phyloP scores from a whole-genome alignment of 2,329 filamentous ascomycete genomes.

The Arthroderma sp. region DNA sequence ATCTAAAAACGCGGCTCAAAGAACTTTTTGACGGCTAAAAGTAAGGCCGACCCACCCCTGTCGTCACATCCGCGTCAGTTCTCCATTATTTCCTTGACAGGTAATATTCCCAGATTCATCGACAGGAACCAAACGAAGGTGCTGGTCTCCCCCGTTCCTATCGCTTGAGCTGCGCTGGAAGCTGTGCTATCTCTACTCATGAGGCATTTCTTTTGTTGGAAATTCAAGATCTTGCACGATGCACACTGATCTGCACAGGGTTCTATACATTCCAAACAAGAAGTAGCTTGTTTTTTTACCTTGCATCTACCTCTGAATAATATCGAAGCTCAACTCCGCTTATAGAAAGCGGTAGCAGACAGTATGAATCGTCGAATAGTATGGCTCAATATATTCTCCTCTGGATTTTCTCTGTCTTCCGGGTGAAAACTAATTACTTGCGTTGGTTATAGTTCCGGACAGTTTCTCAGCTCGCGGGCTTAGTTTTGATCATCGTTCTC shows the following conservation, averaged over 20 bases:
- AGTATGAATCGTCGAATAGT: slow-evolving; percentile 33
- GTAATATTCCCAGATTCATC: neutral
- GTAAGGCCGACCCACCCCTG: slow-evolving; percentile 3
- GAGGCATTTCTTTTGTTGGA: too few relatives aligned
- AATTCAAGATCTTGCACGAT: neutral
- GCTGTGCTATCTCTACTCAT: too few relatives aligned
- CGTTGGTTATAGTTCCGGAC: slow-evolving; percentile 43
- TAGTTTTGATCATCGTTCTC: slow-evolving; percentile 53
- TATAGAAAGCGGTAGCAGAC: slow-evolving; percentile 5
- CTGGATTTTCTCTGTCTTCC: neutral
- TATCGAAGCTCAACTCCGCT: too few relatives aligned
- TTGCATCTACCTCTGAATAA: too few relatives aligned
- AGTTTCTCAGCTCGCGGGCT: slow-evolving; percentile 58
- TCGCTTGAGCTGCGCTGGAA: too few relatives aligned
- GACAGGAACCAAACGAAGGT: too few relatives aligned
- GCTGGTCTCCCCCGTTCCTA: too few relatives aligned
- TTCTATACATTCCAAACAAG: too few relatives aligned
- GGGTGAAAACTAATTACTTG: slow-evolving; percentile 5
- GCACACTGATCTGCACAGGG: neutral
- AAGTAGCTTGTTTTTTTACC: too few relatives aligned
- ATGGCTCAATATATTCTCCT: slow-evolving; percentile 10
- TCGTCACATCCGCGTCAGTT: neutral
- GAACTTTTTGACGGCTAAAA: slow-evolving; percentile 2
- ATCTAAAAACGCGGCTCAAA: neutral
- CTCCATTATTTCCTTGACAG: slow-evolving; percentile 1